Evolutionary conservation across 331 rosid genomes (phyloP), one percentile per base, ranked within the genome.

Genomic region (Telfairia occidentalis): DNA sequence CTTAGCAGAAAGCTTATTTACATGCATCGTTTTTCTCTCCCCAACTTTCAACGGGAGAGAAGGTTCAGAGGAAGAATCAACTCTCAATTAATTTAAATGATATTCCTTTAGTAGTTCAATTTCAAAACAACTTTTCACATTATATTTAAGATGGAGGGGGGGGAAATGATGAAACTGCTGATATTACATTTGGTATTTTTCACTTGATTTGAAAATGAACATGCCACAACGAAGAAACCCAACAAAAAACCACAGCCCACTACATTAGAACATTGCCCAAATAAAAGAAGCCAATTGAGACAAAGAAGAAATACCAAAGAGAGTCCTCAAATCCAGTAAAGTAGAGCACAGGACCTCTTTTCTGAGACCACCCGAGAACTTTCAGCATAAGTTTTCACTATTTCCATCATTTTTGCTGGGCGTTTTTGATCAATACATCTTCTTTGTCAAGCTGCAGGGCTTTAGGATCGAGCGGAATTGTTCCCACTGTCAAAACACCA

Each of bases 401-500:
- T 70, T 28, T 70, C 40, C 57, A 46, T 70, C 54, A 70, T 45
- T 70, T 70, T 16, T 65, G 73, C 38, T 21, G 73, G 5, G 73
- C 34, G 2, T 42, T 67, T 2, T 67, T 67, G 5, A 24, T 21
- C 23, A 58, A 24, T 58, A 75, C 66, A 64, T 82, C 78, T 35
- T 85, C 86, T 78, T 86, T 82, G 78, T 83, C 84, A 0, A 76
- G 77, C 78, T 83, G 80, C 26, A 90, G 78, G 1, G 89, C 85
- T 69, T 73, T 84, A 5, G 92, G 89, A 86, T 92, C 90, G 52
- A 87, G 89, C 24, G 90, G 93, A 77, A 89, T 86, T 12, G 90
- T 92, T 75, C 98, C 98, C 73, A 92, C 85, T 45, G 90, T 92
- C 82, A 89, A 76, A 79, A 84, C 77, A 24, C 92, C 81, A 35